phyloP scores from a whole-genome alignment of 2,329 filamentous ascomycete genomes.

The Talaromyces piceae region DNA sequence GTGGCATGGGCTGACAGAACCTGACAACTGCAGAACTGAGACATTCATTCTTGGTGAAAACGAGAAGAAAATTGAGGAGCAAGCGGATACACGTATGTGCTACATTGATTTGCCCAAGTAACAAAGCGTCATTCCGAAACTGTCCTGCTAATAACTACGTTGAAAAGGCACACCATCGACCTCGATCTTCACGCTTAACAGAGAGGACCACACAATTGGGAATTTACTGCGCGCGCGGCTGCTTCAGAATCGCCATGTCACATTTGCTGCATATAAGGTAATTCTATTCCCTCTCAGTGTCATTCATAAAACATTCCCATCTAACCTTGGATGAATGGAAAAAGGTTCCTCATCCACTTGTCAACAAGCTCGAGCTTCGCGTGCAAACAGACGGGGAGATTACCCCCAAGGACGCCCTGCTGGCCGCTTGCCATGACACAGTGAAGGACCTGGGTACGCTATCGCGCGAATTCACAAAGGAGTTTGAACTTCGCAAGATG shows the following conservation, averaged over 20 bases:
- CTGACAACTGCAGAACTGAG: slow-evolving; percentile 62
- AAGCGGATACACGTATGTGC: slow-evolving; percentile 80
- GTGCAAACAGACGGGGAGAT: slow-evolving; percentile 87
- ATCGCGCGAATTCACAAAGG: slow-evolving; percentile 82
- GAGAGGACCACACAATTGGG: slow-evolving; percentile 92
- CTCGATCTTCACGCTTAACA: slow-evolving; percentile 91
- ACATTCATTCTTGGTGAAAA: slow-evolving; percentile 79
- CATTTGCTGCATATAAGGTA: slow-evolving; percentile 91
- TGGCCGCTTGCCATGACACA: slow-evolving; percentile 72
- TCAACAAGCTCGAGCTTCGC: slow-evolving; percentile 60
- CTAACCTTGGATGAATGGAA: no score
- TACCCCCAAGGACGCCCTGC: slow-evolving; percentile 80
- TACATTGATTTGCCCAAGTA: background rate
- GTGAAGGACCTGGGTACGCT: slow-evolving; percentile 74
- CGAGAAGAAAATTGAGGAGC: slow-evolving; percentile 89
- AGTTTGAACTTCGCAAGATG: slow-evolving; percentile 84
- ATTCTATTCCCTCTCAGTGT: no score
- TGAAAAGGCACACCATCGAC: slow-evolving; percentile 76
- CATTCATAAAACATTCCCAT: no score
- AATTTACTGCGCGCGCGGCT: slow-evolving; percentile 84
- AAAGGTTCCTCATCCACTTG: slow-evolving; percentile 40
- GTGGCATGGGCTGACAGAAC: slow-evolving; percentile 1
- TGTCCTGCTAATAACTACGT: background rate
- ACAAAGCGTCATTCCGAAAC: background rate
- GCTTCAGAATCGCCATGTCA: slow-evolving; percentile 72